Conservation (phyloP, 768 basidiomycete genomes). For the Suillus alpinus region DNA sequence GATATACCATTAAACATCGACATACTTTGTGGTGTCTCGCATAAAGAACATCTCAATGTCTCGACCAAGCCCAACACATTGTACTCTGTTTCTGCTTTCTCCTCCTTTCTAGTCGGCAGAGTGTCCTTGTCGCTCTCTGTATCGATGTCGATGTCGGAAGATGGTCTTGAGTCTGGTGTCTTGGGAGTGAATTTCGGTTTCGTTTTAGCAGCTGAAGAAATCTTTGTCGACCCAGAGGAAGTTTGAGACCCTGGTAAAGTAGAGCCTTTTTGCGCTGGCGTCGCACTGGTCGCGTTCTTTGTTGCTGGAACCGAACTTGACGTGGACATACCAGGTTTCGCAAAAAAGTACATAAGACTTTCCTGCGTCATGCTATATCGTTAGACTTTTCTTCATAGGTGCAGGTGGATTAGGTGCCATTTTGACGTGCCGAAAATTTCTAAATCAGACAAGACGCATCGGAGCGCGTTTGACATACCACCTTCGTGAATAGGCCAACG, state of each 20-base stretch:
- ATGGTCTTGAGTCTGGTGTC: conserved; percentile 28
- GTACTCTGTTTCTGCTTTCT: no score
- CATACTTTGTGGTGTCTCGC: no score
- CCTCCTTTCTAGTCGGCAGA: conserved; percentile 74
- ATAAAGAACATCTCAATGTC: no score
- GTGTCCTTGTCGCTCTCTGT: conserved; percentile 48
- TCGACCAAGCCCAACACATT: no score
- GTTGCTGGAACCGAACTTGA: conserved; percentile 13
- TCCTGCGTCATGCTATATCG: conserved; percentile 65
- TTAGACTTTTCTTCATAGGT: conserved; percentile 36
- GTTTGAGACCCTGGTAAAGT: not conserved
- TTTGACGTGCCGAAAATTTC: not conserved
- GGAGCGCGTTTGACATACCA: no score
- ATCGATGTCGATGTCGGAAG: conserved; percentile 39
- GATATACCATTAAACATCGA: no score
- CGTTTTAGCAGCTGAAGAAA: conserved; percentile 21
- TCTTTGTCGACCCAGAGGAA: conserved; percentile 10
- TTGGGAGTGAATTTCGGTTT: conserved; percentile 41
- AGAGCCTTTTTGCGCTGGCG: not conserved
- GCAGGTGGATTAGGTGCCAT: not conserved
- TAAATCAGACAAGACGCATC: not conserved
- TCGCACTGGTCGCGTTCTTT: not conserved
- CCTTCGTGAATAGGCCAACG: no score
- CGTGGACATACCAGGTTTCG: conserved; percentile 26
- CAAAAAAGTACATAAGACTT: conserved; percentile 69